phyloP scores from a whole-genome alignment of 2,329 filamentous ascomycete species.

The Sphaceloma murrayae region DNA sequence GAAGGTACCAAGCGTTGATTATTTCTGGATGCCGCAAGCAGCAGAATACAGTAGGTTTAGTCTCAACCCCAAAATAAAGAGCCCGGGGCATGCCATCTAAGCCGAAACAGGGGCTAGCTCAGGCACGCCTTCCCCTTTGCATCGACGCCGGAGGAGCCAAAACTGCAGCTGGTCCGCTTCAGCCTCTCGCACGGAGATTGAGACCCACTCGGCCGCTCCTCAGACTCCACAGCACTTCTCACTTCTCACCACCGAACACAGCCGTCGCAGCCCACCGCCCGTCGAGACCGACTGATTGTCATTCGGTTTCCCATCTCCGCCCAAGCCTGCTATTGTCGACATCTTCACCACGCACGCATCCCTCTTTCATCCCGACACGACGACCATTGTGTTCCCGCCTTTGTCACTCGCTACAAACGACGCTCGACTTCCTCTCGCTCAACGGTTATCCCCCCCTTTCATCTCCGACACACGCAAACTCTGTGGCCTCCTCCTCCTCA shows the following conservation, averaged over 20 bases:
- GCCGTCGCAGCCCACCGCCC: too few species aligned
- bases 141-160: constrained; percentile 8
- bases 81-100: background rate
- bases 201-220: constrained; percentile 9
- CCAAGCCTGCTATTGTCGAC: constrained; percentile 6
- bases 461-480: constrained; percentile 9
- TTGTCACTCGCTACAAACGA: constrained; percentile 14
- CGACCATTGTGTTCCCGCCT: constrained; percentile 4
- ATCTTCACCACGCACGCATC: background rate
- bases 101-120: background rate
- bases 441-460: constrained; percentile 16
- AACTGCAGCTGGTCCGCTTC: constrained; percentile 8
- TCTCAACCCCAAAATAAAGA: constrained; percentile 9
- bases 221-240: constrained; percentile 5
- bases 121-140: constrained; percentile 6
- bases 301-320: background rate
- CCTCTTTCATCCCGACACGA: background rate
- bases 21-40: too few species aligned
- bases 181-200: constrained; percentile 14
- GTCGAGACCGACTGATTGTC: constrained; percentile 11
- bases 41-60: too few species aligned
- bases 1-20: background rate
- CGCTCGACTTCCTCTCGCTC: constrained; percentile 6
- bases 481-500: constrained; percentile 12
- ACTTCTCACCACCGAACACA: too few species aligned